Evolutionary conservation across 2,329 filamentous ascomycete species (phyloP), one percentile per base, ranked within the genome.

Genomic region (Colletotrichum higginsianum): DNA sequence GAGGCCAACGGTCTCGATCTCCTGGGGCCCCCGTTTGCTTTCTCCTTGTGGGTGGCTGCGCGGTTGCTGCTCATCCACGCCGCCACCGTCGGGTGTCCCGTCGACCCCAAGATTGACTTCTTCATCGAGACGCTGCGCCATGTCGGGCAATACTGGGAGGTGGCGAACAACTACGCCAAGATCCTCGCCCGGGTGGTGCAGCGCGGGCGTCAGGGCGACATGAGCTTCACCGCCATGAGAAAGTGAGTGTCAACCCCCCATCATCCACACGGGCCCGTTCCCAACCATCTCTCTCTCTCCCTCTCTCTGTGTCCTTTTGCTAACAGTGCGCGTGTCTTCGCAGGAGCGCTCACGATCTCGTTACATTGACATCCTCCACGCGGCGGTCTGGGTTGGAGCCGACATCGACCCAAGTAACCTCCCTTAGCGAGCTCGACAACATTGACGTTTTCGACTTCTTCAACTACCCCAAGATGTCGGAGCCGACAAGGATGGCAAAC

Each of bases 401-500:
- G 4, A 83, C 80, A 5, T 81, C 82, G 18, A 82, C 82, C 0
- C 82, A 83, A 52, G 75, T 78, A 2, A 80, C 81, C 4, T 81
- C 83, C 0, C 77, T 82, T 5, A 80, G 77, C 71, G 83, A 85
- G 67, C 77, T 85, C 2, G 84, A 85, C 69, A 82, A 80, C 55
- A 83, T 85, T 23, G 83, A 85, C 35, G 78, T 85, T 3, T 85
- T 85, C 55, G 83, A 84, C 73, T 85, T 85, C 67, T 85, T 85
- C 75, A 84, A 85, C 30, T 83, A 82, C 52, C 83, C 83, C 15
- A 82, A 81, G 21, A 67, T 81, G 1, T 66, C 76, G 1, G 76
- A 78, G 40, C 67, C 67, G 38, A 53, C 26, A 26, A 68, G 74
- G 12, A 66, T 68, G 0, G 61, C 75, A 0, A 74, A 68, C 5